A percentile compares a stretch with the other conserved stretches of the same genome.
Conservation (phyloP, 495 filamentous ascomycete species). For the Neurospora sublineolata region DNA sequence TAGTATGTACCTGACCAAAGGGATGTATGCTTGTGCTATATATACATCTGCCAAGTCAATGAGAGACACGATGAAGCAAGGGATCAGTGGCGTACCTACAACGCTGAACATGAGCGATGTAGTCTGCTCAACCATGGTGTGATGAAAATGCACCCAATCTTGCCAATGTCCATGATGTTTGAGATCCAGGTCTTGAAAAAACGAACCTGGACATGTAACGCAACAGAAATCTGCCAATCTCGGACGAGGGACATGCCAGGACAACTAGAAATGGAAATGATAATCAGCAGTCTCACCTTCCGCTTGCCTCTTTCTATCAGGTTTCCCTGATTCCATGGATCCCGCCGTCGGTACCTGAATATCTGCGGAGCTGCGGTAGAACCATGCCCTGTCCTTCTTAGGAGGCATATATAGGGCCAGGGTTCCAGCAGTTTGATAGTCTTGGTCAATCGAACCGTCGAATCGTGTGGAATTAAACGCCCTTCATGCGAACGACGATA, state of each 20-base stretch:
- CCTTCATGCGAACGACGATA: fast-evolving
- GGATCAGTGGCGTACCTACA: neutral
- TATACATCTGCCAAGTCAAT: neutral
- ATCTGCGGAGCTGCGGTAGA: neutral
- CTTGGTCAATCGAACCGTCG: neutral
- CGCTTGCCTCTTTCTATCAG: neutral
- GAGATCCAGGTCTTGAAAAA: neutral
- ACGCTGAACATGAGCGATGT: neutral
- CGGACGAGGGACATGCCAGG: neutral
- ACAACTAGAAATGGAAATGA: neutral
- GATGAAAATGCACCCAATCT: neutral
- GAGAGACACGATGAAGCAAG: neutral
- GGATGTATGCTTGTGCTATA: neutral
- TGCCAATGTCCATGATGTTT: neutral
- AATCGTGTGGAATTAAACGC: neutral
- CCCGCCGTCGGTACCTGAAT: neutral
- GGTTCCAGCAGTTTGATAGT: neutral
- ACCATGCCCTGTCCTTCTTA: neutral
- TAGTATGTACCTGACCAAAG: neutral
- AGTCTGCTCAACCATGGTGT: neutral
- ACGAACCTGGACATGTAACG: neutral
- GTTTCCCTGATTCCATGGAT: neutral
- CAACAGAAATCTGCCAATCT: neutral
- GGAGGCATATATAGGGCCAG: neutral
- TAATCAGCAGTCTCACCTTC: neutral